Percentiles rank a stretch among this genome's conserved stretches.
These are phyloP conservation scores for Jacaranda mimosifolia DNA, from an alignment of 257 asterid species.

Conservation along the genomic window DNA sequence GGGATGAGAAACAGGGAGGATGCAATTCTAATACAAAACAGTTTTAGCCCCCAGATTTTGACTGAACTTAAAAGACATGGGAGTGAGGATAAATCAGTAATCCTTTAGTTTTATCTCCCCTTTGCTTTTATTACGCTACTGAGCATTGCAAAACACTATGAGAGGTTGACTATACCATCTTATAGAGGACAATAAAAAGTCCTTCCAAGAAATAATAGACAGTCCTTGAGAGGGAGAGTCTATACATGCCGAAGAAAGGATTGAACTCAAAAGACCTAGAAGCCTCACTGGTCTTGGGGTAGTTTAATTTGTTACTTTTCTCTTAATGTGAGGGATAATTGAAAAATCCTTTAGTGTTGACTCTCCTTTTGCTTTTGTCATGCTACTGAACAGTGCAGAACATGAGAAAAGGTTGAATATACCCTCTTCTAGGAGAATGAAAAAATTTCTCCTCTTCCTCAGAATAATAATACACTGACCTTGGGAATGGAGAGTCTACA, in stretches of 20 bases:
- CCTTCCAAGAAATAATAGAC: too few species aligned
- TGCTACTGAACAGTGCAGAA: slow-evolving; percentile 9
- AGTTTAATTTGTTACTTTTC: too few species aligned
- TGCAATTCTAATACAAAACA: slow-evolving; percentile 3
- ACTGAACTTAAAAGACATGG: slow-evolving; percentile 9
- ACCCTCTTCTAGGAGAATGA: too few species aligned
- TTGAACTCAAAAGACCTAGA: slow-evolving; percentile 20
- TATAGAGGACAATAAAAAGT: too few species aligned
- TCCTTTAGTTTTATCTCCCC: neutral
- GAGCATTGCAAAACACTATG: neutral
- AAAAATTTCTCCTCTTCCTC: too few species aligned
- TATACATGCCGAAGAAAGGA: too few species aligned
- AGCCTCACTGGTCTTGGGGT: too few species aligned
- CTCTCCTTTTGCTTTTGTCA: neutral
- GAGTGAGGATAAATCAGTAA: neutral
- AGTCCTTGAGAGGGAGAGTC: too few species aligned
- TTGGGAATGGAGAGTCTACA: too few species aligned
- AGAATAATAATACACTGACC: too few species aligned
- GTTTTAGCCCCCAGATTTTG: slow-evolving; percentile 1
- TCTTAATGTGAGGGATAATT: too few species aligned
- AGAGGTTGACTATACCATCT: too few species aligned
- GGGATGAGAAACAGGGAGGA: neutral
- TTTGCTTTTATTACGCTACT: neutral
- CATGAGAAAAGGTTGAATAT: slow-evolving; percentile 3
- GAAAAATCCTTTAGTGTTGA: neutral